Conservation (phyloP, 768 basidiomycete species). For the Boletellus emodensis region DNA sequence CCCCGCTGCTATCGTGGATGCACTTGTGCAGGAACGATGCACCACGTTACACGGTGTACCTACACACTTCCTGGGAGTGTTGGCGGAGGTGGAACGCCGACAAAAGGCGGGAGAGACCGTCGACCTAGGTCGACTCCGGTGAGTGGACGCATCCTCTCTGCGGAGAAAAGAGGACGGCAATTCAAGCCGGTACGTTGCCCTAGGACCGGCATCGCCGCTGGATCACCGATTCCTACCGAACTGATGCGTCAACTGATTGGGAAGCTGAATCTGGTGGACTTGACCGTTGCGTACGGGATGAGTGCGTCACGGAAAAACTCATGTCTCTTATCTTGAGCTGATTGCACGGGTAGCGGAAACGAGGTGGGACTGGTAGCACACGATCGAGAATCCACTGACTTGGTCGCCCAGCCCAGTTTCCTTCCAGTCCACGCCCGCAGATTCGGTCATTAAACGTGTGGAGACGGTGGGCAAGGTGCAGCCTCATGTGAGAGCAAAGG, state of each 20-base stretch:
- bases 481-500: conserved; percentile 75
- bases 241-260: conserved; percentile 70
- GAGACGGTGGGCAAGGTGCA: conserved; percentile 78
- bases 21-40: conserved; percentile 63
- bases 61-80: conserved; percentile 76
- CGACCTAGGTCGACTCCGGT: conserved; percentile 57
- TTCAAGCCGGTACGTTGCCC: not conserved
- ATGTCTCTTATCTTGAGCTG: not conserved
- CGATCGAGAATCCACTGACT: not conserved
- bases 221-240: conserved; percentile 73
- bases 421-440: conserved; percentile 70
- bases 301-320: conserved; percentile 45
- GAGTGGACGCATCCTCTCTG: conserved; percentile 5
- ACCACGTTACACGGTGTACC: conserved; percentile 83
- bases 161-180: not conserved
- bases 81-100: conserved; percentile 61
- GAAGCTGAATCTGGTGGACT: conserved; percentile 61
- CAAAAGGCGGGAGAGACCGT: conserved; percentile 40
- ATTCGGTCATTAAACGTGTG: conserved; percentile 68
- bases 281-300: conserved; percentile 85
- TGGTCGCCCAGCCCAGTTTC: conserved; percentile 60
- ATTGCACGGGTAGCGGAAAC: conserved; percentile 58
- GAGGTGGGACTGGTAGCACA: conserved; percentile 35
- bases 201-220: conserved; percentile 82
- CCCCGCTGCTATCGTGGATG: conserved; percentile 63